Percentiles rank a stretch among this genome's conserved stretches.
Evolutionary conservation across 768 basidiomycete species (phyloP).

Genomic region (Scleroderma citrinum): DNA sequence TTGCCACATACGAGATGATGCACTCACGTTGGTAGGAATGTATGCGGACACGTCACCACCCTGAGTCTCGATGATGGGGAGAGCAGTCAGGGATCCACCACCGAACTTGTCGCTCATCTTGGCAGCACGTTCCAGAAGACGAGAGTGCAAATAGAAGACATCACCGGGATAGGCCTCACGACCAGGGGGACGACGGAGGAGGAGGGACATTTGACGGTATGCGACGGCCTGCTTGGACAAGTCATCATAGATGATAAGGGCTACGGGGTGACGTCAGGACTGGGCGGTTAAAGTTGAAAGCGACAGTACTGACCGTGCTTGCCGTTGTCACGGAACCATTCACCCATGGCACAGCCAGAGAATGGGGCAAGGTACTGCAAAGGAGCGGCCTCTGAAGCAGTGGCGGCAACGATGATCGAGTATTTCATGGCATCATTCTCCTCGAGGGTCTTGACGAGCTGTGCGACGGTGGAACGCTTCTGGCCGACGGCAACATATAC

Average conservation of each 20-base stretch:
- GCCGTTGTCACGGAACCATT: constrained; percentile 99
- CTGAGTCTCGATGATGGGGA: constrained; percentile 99
- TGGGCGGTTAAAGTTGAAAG: not conserved
- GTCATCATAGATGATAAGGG: constrained; percentile 99
- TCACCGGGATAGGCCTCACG: constrained; percentile 99
- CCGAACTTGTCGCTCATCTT: constrained; percentile 99
- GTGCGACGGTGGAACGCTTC: constrained; percentile 99
- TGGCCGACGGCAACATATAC: constrained; percentile 99
- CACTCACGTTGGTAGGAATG: constrained; percentile 83
- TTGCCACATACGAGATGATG: not conserved
- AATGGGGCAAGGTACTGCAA: constrained; percentile 99
- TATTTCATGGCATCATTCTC: constrained; percentile 99
- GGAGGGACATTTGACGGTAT: constrained; percentile 99
- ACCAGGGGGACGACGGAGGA: constrained; percentile 99
- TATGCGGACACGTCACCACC: constrained; percentile 99
- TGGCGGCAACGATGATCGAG: constrained; percentile 98
- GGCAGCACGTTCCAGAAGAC: constrained; percentile 99
- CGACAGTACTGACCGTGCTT: constrained; percentile 77
- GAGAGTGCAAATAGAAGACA: constrained; percentile 99
- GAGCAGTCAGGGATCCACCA: constrained; percentile 96
- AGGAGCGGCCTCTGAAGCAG: constrained; percentile 98
- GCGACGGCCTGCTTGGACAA: constrained; percentile 99
- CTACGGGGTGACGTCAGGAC: constrained; percentile 31
- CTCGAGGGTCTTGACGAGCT: constrained; percentile 98
- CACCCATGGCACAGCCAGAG: constrained; percentile 99